Evolutionary conservation across 192 early-diverging fungal genomes (phyloP), one percentile per base, ranked within the genome.

Genomic region (Phlyctochytrium bullatum): DNA sequence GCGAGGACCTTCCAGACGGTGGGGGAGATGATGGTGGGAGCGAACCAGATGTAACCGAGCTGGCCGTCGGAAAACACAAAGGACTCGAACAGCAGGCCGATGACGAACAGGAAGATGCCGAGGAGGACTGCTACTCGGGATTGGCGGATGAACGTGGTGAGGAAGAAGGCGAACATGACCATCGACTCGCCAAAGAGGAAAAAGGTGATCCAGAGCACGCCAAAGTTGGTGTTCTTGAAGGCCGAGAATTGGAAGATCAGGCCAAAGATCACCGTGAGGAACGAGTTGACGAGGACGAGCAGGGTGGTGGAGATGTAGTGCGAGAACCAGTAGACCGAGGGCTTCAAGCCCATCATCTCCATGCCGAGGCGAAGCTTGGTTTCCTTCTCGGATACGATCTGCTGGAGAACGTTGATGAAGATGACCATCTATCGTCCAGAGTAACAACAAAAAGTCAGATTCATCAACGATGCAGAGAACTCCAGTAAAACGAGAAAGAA

Each of bases 281-380:
- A 54, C 4, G 89, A 75, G 36, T 79, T 82, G 54, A 90, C 67
- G 25, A 81, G 24, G 24, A 90, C 78, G 36, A 87, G 61, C 36
- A 84, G 61, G 12, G 84, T 75, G 52, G 81, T 81, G 20, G 80
- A 81, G 29, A 91, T 33, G 63, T 83, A 89, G 72, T 84, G 80
- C 2, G 78, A 78, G 50, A 88, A 40, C 90, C 90, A 91, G 68
- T 89, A 91, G 1, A 88, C 81, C 30, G 75, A 60, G 23, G 77
- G 66, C 68, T 84, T 86, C 32, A 91, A 79, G n/a, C 90, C 90
- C 88, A 92, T 90, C 82, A 90, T 89, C 31, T 89, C 80, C 85
- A 92, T 88, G 51, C 81, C 83, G 62, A 86, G 85, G 16, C 86
- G 80, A 65, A 92, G 68, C 56, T 89, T 86, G 29, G 69, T 67